Percentiles rank a stretch among this genome's conserved stretches.
Conservation (phyloP, 805 yeast species). For the Candida glaebosa region DNA sequence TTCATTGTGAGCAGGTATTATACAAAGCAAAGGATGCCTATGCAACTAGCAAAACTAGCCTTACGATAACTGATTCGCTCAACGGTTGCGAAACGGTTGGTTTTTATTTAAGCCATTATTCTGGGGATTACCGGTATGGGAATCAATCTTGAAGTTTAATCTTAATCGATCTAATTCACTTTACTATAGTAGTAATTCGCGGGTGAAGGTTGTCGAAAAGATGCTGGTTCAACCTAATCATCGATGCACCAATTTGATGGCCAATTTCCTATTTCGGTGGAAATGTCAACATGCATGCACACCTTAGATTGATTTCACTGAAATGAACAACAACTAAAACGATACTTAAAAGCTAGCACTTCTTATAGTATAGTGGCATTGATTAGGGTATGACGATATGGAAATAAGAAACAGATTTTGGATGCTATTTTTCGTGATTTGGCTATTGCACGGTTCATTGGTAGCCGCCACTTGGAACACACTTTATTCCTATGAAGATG, state of each 20-base stretch:
- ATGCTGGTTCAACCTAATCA: not conserved
- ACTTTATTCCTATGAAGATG: conserved; percentile 30
- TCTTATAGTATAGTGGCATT: not conserved
- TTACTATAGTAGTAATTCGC: too few relatives aligned
- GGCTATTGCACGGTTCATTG: not conserved
- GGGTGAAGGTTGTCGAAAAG: not conserved
- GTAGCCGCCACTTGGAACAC: conserved; percentile 28
- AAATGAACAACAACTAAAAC: not conserved
- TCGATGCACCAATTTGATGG: conserved; percentile 1
- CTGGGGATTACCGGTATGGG: too few relatives aligned
- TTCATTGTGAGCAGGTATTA: too few relatives aligned
- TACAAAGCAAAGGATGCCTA: too few relatives aligned
- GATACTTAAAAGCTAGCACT: not conserved
- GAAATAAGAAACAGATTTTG: conserved; percentile 2
- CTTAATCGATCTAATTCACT: too few relatives aligned
- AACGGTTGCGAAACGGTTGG: too few relatives aligned
- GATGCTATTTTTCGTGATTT: not conserved
- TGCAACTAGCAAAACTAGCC: too few relatives aligned
- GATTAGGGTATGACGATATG: conserved; percentile 1
- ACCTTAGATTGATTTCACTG: not conserved
- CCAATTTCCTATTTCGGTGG: conserved; percentile 4
- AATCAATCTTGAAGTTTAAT: not conserved
- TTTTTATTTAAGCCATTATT: too few relatives aligned
- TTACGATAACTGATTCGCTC: too few relatives aligned
- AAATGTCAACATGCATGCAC: conserved; percentile 2